phyloP scores from a whole-genome alignment of 148 eudicot genomes.

The Rheum nobile region DNA sequence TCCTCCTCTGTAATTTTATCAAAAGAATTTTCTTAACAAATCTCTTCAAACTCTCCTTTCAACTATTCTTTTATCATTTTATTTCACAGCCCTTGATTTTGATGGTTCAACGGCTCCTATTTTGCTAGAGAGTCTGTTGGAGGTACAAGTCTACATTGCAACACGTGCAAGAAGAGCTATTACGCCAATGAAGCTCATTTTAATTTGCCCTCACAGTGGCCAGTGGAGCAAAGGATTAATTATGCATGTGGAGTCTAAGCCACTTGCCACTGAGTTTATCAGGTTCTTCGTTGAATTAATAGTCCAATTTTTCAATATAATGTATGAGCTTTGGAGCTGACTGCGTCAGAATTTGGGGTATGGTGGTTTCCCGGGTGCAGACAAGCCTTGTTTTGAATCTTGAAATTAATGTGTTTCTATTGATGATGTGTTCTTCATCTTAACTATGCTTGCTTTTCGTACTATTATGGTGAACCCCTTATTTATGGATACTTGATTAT shows the following conservation, averaged over 20 bases:
- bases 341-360: conserved; percentile 72
- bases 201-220: conserved; percentile 52
- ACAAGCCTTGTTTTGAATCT: conserved; percentile 18
- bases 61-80: not conserved
- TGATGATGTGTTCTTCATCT: too few species aligned
- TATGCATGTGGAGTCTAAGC: conserved; percentile 51
- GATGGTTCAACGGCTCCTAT: not conserved
- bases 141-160: conserved; percentile 37
- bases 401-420: not conserved
- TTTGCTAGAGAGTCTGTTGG: conserved; percentile 37
- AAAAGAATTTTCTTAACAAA: too few species aligned
- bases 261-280: conserved; percentile 74
- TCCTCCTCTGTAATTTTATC: too few species aligned
- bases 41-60: not conserved
- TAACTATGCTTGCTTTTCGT: not conserved
- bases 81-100: not conserved
- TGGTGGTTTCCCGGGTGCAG: conserved; percentile 87
- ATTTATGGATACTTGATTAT: not conserved
- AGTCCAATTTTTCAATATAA: not conserved
- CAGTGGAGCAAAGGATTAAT: conserved; percentile 55
- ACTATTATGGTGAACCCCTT: not conserved
- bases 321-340: not conserved
- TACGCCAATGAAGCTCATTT: conserved; percentile 39
- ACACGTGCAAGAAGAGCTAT: conserved; percentile 53
- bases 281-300: conserved; percentile 23